Evolutionary conservation across 163 green algal genomes (phyloP), one percentile per base, ranked within the genome.

Genomic region (Smithsoniella earleae): DNA sequence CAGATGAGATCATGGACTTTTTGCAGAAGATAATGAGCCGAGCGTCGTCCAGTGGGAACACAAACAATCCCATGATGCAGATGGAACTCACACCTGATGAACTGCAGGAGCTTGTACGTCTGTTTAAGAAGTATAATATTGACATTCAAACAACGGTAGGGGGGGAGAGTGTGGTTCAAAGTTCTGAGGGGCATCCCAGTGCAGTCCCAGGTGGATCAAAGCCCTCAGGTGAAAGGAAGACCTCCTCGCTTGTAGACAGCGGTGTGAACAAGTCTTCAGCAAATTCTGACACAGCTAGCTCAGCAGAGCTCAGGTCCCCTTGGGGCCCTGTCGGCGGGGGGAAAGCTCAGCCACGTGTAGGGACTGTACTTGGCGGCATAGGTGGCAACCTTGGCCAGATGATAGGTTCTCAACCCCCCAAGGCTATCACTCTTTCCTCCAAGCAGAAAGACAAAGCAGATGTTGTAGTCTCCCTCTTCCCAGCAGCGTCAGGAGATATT

Each of bases 1-100:
- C 58, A 16, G 58, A 69, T 5, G 58, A 69, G 58, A 69, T 69
- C 25, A 31, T 69, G 58, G 16, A 69, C 30, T 69, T 30, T 30
- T 8, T 43, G 58, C 20, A 20, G 58, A 30, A 44, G 58, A n/a
- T 5, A 5, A 4, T 34, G 25, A 69, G 25, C 20, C 18, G 8
- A 33, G 34, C 58, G 43, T 22, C 58, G 33, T 18, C 8, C 8
- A 64, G n/a, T n/a, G n/a, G n/a, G n/a, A n/a, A n/a, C n/a, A n/a
- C n/a, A n/a, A n/a, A n/a, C n/a, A n/a, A n/a, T n/a, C n/a, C n/a
- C n/a, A 49, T 49, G 40, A 69, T n/a, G n/a, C 18, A 69, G 58
- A 4, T 69, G n/a, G 27, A 36, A n/a, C 31, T 69, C 30, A 69
- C 58, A 16, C 18, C 25, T n/a, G 20, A 30, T n/a, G 58, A 69